Evolutionary conservation across 805 yeast genomes (phyloP), one percentile per base, ranked within the genome.

Genomic region (Clavispora vitiphila): DNA sequence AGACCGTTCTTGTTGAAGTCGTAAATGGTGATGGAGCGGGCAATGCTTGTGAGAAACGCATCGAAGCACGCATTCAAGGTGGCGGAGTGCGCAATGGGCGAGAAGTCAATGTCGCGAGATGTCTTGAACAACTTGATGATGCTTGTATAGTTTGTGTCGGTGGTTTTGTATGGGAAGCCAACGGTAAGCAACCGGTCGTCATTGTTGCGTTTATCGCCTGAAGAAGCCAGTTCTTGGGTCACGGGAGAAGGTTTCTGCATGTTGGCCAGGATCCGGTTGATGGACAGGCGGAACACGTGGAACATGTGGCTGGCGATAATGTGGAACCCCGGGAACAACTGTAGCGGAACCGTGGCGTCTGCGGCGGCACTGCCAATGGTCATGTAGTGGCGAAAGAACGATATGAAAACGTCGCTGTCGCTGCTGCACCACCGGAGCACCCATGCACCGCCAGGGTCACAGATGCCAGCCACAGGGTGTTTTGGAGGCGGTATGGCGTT

Each of bases 371-470:
- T 49, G 5, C 56, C 34, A 6, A 74, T 53, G 15, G 48, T 54
- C 14, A 78, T 55, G 51, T 78, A 81, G 55, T 81, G 86, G 44
- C 82, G 72, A 37, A 80, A 62, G 47, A 81, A 81, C 1, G 85
- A 76, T 44, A 73, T 70, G 58, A 81, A 81, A 2, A 81, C 62
- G 50, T 78, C 81, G 41, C 78, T 66, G 46, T 78, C 83, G 42
- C 73, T 62, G 38, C 71, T 64, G 40, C 73, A 67, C 86, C 86
- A 81, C 49, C 80, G 64, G 42, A 71, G 64, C 8, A 78, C 81
- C 87, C 87, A 81, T 20, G 68, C 53, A 5, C 83, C 86, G 43
- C 65, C 72, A 8, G 85, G 79, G 45, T 81, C 81, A 11, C 67
- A 54, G 35, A 79, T 76, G 7, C 82, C 80, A 24, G 50, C 45